Conservation (phyloP, 176 grass and related monocot species). For the Otatea glauca region DNA sequence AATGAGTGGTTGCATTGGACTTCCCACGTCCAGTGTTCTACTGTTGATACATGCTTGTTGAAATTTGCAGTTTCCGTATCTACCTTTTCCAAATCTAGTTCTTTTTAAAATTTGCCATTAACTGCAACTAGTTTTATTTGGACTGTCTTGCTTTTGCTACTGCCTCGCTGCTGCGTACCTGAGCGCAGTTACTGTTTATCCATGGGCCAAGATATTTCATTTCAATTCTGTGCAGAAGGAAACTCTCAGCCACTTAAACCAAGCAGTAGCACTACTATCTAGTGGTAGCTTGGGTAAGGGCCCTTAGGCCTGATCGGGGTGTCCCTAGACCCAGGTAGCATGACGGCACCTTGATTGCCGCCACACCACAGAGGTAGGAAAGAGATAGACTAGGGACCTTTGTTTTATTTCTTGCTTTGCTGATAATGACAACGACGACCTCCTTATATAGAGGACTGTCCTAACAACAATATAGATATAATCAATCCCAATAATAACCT, state of each 20-base stretch:
- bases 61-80: not conserved
- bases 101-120: slow-evolving; percentile 4
- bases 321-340: not conserved
- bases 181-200: not conserved
- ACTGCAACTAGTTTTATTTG: slow-evolving; percentile 17
- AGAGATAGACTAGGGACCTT: not conserved
- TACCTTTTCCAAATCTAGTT: not conserved
- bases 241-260: slow-evolving; percentile 10
- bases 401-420: not conserved
- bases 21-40: not conserved
- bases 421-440: not conserved
- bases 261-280: not conserved
- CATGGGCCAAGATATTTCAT: not conserved
- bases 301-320: not conserved
- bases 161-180: not conserved
- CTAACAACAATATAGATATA: not conserved
- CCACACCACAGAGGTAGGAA: not conserved
- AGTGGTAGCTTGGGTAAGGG: not conserved
- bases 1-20: not conserved
- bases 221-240: not conserved
- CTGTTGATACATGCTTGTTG: not conserved
- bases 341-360: not conserved
- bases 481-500: not conserved
- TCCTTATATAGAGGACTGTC: not conserved
- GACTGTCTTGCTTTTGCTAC: slow-evolving; percentile 25